Evolutionary conservation across 2,329 filamentous ascomycete species (phyloP), one percentile per base, ranked within the genome.

Genomic region (Seiridium cupressi): DNA sequence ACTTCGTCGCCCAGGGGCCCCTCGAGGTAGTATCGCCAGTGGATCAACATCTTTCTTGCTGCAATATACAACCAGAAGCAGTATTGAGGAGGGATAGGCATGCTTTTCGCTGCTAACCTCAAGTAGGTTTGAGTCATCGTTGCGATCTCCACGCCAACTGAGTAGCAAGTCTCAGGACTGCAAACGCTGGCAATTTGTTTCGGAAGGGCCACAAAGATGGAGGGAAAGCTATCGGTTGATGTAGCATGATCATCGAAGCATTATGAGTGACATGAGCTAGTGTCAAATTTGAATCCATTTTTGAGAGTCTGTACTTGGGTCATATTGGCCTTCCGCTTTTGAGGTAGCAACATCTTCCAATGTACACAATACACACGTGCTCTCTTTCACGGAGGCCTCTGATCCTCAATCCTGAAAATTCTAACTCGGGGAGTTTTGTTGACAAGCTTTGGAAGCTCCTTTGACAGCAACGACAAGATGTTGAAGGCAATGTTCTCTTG

Each of bases 231-330:
- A 82, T 80, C 3, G 70, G 70, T 44, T 82, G 79, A 55, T 81
- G 79, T 0, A 82, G 66, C 0, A 81, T 68, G 36, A 82, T 80
- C 71, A 80, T 80, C 0, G 78, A 79, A 0, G 78, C 74, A 58
- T 81, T 81, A 51, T 81, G 79, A 0, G 78, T 82, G 10, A 79
- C 70, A 38, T 82, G 78, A 0, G 79, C 79, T 0, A 81, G 65
- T 0, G 79, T 81, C n/a, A 81, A 68, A 49, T 81, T 82, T 0
- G 79, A 79, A 55, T 82, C 79, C 71, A 79, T 80, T 4, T 4
- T 66, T 67, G 48, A 66, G 64, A 40, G 65, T 63, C 57, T 69
- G 64, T 10, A 44, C 4, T 11, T 61, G 68, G 13, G 70, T 69
- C 35, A 73, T 70, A 59, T 73, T 69, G 4, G 71, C 71, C 56